phyloP scores from a whole-genome alignment of 2,329 filamentous ascomycete species.

The Alternaria viburni region DNA sequence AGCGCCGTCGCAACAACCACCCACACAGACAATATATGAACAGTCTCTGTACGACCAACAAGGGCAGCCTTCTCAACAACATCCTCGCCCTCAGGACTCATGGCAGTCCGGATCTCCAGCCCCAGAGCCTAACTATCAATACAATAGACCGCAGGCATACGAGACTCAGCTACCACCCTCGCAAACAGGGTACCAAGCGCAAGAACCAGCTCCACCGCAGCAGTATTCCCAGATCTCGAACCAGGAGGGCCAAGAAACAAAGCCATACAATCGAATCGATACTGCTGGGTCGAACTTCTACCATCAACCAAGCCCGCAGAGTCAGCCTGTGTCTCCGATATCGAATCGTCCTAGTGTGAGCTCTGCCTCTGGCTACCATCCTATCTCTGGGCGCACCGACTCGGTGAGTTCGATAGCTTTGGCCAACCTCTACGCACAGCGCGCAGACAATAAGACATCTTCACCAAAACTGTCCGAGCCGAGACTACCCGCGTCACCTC shows the following conservation, averaged over 20 bases:
- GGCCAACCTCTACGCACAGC: conserved; percentile 35
- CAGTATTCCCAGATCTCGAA: conserved; percentile 23
- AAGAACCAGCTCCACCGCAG: conserved; percentile 22
- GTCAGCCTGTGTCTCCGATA: conserved; percentile 44
- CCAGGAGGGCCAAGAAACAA: conserved; percentile 36
- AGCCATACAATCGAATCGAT: conserved; percentile 31
- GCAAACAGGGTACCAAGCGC: conserved; percentile 32
- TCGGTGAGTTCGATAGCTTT: conserved; percentile 44
- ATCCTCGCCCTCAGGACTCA: conserved; percentile 23
- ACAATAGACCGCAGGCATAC: conserved; percentile 13
- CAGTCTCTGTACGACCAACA: conserved; percentile 16
- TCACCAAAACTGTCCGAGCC: conserved; percentile 32
- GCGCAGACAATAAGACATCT: conserved; percentile 26
- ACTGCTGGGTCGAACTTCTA: conserved; percentile 34
- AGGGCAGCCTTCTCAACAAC: conserved; percentile 12
- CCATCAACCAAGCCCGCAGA: conserved; percentile 35
- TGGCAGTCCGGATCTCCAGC: conserved; percentile 27
- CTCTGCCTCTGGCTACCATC: conserved; percentile 23
- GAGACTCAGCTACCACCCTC: conserved; percentile 20
- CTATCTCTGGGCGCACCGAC: conserved; percentile 29
- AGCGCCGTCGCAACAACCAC: conserved; percentile 24
- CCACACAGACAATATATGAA: conserved; percentile 2
- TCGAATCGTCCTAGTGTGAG: conserved; percentile 35
- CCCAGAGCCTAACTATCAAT: conserved; percentile 14
- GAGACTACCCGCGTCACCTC: conserved; percentile 31